These are phyloP conservation scores for Colletotrichum abscissum DNA, from an alignment of 2,329 filamentous ascomycete genomes.

Conservation along the genomic window DNA sequence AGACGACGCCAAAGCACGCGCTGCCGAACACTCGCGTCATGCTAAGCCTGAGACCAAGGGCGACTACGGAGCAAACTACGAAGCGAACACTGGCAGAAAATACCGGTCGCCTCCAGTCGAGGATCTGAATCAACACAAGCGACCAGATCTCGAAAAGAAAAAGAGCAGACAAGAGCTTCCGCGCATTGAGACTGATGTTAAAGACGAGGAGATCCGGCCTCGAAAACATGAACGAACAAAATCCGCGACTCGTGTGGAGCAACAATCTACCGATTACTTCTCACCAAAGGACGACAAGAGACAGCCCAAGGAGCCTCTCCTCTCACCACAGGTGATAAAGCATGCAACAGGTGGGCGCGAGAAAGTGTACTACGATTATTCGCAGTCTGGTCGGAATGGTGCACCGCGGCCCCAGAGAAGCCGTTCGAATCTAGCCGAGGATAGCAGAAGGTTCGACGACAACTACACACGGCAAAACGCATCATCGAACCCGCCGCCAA, in stretches of 20 bases:
- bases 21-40: constrained; percentile 34
- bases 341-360: constrained; percentile 55
- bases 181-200: constrained; percentile 55
- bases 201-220: constrained; percentile 38
- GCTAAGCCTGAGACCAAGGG: constrained; percentile 20
- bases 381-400: constrained; percentile 36
- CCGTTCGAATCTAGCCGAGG: constrained; percentile 43
- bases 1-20: constrained; percentile 38
- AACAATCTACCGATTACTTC: constrained; percentile 46
- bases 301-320: constrained; percentile 46
- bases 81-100: constrained; percentile 57
- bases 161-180: constrained; percentile 56
- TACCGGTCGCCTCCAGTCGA: constrained; percentile 45
- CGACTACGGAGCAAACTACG: constrained; percentile 56
- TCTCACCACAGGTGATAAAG: constrained; percentile 57
- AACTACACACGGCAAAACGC: constrained; percentile 42
- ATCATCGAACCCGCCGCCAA: constrained; percentile 37
- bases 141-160: constrained; percentile 41
- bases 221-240: constrained; percentile 48
- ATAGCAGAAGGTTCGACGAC: constrained; percentile 38
- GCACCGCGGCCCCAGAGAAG: constrained; percentile 45
- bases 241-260: constrained; percentile 46
- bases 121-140: constrained; percentile 38
- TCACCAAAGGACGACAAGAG: constrained; percentile 39
- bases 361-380: constrained; percentile 51